These are phyloP conservation scores for Yarrowia sp. DNA, from an alignment of 805 yeast genomes.

Conservation along the genomic window DNA sequence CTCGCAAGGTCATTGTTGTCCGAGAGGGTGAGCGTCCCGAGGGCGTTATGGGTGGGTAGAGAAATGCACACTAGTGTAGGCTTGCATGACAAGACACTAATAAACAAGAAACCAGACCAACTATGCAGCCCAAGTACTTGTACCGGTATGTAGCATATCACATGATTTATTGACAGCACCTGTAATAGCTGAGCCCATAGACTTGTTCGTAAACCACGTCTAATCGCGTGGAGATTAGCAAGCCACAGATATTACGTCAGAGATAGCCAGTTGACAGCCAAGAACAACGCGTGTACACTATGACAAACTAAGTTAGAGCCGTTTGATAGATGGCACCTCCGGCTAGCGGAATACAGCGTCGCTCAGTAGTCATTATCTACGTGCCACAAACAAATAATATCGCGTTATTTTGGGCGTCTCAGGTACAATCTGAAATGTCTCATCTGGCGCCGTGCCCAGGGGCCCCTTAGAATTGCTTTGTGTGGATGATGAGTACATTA, in stretches of 20 bases:
- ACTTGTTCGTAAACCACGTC: neutral
- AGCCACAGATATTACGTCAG: conserved; percentile 3
- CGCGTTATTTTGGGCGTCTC: neutral
- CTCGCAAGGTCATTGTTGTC: conserved; percentile 67
- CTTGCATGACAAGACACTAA: conserved; percentile 15
- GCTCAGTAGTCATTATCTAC: no score
- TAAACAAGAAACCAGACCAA: neutral
- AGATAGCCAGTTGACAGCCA: conserved; percentile 3
- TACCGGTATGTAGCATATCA: conserved; percentile 18
- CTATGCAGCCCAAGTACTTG: neutral
- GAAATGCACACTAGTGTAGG: neutral
- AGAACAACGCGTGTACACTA: neutral
- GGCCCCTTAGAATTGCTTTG: neutral
- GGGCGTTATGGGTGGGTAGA: conserved; percentile 51
- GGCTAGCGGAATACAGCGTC: conserved; percentile 14
- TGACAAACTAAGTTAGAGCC: neutral
- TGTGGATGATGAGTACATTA: neutral
- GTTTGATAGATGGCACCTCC: conserved; percentile 15
- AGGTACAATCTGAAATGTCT: neutral
- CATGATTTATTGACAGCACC: conserved; percentile 24
- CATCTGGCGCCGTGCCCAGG: conserved; percentile 1
- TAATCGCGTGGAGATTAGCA: neutral
- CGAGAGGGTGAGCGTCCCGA: conserved; percentile 58
- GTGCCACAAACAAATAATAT: neutral
- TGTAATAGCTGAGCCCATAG: neutral